These are phyloP conservation scores for Rhodotorula toruloides DNA, from an alignment of 768 basidiomycete species.

Conservation along the genomic window DNA sequence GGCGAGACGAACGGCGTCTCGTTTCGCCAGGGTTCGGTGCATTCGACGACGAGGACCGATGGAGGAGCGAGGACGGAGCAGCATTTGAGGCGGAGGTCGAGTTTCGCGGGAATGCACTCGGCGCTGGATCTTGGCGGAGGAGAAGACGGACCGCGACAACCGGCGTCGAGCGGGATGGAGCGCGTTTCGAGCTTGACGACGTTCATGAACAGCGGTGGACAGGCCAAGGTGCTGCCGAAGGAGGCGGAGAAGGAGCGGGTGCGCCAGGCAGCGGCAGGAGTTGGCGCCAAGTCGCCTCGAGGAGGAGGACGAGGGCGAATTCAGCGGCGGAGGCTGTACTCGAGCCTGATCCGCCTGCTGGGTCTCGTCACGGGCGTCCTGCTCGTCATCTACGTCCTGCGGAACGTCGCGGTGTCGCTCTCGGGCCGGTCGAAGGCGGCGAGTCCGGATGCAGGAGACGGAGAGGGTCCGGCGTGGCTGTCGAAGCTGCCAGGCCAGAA, in stretches of 20 bases:
- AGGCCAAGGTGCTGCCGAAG: no score
- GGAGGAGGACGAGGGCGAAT: not conserved
- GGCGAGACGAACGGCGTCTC: no score
- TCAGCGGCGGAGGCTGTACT: not conserved
- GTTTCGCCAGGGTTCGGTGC: no score
- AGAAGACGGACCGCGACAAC: no score
- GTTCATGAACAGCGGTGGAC: slow-evolving; percentile 9
- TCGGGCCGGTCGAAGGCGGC: no score
- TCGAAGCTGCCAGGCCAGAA: no score
- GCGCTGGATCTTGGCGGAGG: slow-evolving; percentile 3
- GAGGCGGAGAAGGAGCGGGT: not conserved
- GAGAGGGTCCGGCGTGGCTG: not conserved
- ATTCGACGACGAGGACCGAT: no score
- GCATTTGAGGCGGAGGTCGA: no score
- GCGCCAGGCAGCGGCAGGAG: no score
- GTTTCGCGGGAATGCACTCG: no score
- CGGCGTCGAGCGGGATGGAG: slow-evolving; percentile 1
- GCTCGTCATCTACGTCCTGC: not conserved
- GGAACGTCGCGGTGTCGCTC: not conserved
- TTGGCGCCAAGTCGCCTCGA: not conserved
- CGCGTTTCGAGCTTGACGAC: slow-evolving; percentile 7
- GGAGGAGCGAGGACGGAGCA: no score
- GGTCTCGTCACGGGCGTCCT: not conserved
- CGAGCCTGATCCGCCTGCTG: not conserved
- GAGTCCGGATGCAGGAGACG: not conserved